Evolutionary conservation across 2,329 filamentous ascomycete genomes (phyloP).

Genomic region (Cytospora leucostoma): DNA sequence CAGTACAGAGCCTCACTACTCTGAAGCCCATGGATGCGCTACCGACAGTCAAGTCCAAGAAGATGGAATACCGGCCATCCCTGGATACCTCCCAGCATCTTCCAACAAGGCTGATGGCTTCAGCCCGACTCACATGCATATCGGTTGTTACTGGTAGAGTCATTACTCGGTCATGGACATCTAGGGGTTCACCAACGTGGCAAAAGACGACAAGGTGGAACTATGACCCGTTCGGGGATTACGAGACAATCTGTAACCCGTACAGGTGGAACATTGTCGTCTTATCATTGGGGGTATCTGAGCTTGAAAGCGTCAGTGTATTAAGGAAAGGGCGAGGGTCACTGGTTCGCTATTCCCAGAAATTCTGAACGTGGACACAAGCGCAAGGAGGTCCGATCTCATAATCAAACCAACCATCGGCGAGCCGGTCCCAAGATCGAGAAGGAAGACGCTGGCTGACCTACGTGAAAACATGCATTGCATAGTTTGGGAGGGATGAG

Average conservation of each 20-base stretch:
- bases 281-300: slow-evolving; percentile 67
- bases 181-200: slow-evolving; percentile 70
- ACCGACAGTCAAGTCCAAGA: not conserved
- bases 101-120: slow-evolving; percentile 77
- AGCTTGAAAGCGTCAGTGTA: slow-evolving; percentile 74
- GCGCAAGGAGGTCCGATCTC: slow-evolving; percentile 58
- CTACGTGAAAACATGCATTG: too few species aligned
- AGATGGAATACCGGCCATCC: slow-evolving; percentile 36
- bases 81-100: slow-evolving; percentile 70
- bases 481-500: too few species aligned
- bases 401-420: slow-evolving; percentile 66
- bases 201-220: slow-evolving; percentile 69
- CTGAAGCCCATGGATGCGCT: too few species aligned
- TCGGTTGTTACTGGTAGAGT: slow-evolving; percentile 75
- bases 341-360: slow-evolving; percentile 63
- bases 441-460: too few species aligned
- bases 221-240: slow-evolving; percentile 73
- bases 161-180: slow-evolving; percentile 74
- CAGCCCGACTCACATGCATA: slow-evolving; percentile 75
- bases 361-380: slow-evolving; percentile 45
- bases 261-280: slow-evolving; percentile 69
- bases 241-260: slow-evolving; percentile 72
- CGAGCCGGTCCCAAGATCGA: slow-evolving; percentile 53
- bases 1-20: too few species aligned
- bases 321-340: slow-evolving; percentile 68